Evolutionary conservation across 306 rosid genomes (phyloP).

Genomic region (Acacia acuminata): DNA sequence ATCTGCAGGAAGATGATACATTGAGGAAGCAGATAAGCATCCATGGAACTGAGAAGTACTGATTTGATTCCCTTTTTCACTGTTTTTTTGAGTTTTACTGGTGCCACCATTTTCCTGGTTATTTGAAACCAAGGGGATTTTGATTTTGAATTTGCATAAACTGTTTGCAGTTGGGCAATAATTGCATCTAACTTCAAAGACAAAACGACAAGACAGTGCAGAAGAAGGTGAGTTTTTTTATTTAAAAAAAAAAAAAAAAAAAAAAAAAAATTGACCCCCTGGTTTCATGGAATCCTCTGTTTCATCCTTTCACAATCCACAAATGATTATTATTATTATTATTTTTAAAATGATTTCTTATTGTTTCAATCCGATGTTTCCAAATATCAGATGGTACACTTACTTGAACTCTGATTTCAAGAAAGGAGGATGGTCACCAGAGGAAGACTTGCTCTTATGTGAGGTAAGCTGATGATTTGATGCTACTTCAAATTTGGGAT

Average conservation of each 20-base stretch:
- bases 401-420: constrained; percentile 91
- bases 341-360: neutral
- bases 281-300: constrained; percentile 13
- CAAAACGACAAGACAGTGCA: constrained; percentile 86
- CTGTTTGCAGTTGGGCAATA: constrained; percentile 72
- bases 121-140: constrained; percentile 11
- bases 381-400: constrained; percentile 77
- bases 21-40: constrained; percentile 72
- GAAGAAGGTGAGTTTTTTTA: constrained; percentile 65
- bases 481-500: constrained; percentile 25
- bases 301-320: neutral
- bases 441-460: constrained; percentile 83
- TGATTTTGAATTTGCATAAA: constrained; percentile 15
- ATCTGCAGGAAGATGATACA: constrained; percentile 85
- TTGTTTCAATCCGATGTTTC: constrained; percentile 32
- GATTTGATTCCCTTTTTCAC: neutral
- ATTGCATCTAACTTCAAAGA: constrained; percentile 91
- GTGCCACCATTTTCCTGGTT: constrained; percentile 1
- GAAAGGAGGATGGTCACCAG: constrained; percentile 91
- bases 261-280: neutral
- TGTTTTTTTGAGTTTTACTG: constrained; percentile 9
- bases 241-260: no score
- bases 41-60: constrained; percentile 89
- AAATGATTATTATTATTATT: neutral
- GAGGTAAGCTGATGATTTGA: constrained; percentile 53